A percentile compares a stretch with the other conserved stretches of the same genome.
Evolutionary conservation across 2,329 filamentous ascomycete species (phyloP).

Genomic region (Neurospora sp.): DNA sequence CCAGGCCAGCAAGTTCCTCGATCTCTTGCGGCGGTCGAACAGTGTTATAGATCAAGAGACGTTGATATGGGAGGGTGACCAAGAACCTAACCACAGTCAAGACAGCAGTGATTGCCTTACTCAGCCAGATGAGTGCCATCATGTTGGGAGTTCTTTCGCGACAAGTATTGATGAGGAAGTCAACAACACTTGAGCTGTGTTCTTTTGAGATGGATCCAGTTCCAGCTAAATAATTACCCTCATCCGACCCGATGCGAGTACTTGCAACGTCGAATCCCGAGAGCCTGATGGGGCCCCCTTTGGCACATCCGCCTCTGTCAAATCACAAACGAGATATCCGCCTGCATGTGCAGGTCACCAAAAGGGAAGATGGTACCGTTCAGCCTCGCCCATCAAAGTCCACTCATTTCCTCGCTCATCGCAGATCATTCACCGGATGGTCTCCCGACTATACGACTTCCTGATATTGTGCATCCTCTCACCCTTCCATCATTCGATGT

Average conservation of each 20-base stretch:
- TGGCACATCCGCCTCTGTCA: not conserved
- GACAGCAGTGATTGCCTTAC: not conserved
- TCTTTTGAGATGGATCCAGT: too few relatives aligned
- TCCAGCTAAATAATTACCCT: too few relatives aligned
- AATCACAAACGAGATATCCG: not conserved
- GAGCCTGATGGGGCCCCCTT: not conserved
- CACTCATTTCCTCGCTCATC: not conserved
- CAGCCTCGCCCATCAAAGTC: not conserved
- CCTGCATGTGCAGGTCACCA: not conserved
- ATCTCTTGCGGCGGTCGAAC: not conserved
- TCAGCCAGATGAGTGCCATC: not conserved
- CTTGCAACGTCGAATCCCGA: too few relatives aligned
- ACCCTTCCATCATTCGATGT: not conserved
- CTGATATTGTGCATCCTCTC: not conserved
- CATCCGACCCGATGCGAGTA: too few relatives aligned
- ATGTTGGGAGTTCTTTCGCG: not conserved
- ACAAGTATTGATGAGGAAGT: too few relatives aligned
- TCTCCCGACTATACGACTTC: not conserved
- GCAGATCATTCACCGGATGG: not conserved
- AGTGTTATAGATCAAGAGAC: slow-evolving; percentile 4
- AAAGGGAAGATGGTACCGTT: not conserved
- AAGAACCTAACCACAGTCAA: not conserved
- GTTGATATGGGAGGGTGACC: slow-evolving; percentile 3
- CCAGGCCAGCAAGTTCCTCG: not conserved
- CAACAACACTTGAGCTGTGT: too few relatives aligned